A percentile compares a stretch with the other conserved stretches of the same genome.
phyloP scores from a whole-genome alignment of 75 land plant species.

The Picea glauca region DNA sequence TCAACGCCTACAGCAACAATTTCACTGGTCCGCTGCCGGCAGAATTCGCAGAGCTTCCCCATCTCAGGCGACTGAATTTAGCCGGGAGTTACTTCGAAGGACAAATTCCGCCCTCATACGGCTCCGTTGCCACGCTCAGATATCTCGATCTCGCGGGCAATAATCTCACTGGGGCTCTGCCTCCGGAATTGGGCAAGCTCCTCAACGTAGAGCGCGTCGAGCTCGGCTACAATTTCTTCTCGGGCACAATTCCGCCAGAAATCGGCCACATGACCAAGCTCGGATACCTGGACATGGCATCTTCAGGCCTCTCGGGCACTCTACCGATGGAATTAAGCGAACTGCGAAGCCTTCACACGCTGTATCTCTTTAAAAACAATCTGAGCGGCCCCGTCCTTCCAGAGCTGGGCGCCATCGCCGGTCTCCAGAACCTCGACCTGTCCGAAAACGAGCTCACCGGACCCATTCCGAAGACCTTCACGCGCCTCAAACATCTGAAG shows the following conservation, averaged over 20 bases:
- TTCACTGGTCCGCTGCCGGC: conserved; percentile 64
- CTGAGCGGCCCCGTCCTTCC: conserved; percentile 43
- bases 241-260: conserved; percentile 47
- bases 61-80: conserved; percentile 51
- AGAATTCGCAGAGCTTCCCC: conserved; percentile 32
- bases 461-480: conserved; percentile 49
- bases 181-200: conserved; percentile 40
- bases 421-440: conserved; percentile 55
- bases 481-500: conserved; percentile 43
- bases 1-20: conserved; percentile 71
- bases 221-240: conserved; percentile 52
- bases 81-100: conserved; percentile 85
- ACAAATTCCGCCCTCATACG: conserved; percentile 57
- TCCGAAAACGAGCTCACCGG: conserved; percentile 60
- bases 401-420: conserved; percentile 33
- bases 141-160: conserved; percentile 57
- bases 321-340: conserved; percentile 33
- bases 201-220: conserved; percentile 51
- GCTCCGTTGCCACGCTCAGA: conserved; percentile 37
- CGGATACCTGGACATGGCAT: conserved; percentile 59
- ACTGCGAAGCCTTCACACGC: conserved; percentile 41
- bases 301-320: conserved; percentile 55
- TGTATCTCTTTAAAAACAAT: conserved; percentile 51
- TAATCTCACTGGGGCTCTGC: conserved; percentile 35
- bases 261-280: conserved; percentile 57